phyloP scores from a whole-genome alignment of 768 basidiomycete species.

The Pleurotus tuber-regium region DNA sequence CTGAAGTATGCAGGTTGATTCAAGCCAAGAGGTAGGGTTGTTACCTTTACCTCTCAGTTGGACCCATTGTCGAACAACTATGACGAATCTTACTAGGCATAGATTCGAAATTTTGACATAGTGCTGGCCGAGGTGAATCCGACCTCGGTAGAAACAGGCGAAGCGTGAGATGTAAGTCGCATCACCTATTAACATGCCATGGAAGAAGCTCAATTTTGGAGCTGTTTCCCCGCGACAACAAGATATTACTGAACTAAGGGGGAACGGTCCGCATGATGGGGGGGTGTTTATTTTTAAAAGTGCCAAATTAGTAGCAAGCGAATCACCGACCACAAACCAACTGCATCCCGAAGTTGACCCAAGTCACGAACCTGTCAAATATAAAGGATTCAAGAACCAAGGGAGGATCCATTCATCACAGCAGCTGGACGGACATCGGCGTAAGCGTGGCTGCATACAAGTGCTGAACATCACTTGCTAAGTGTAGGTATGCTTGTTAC shows the following conservation, averaged over 20 bases:
- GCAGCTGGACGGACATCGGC: too few relatives aligned
- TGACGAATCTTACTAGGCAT: too few relatives aligned
- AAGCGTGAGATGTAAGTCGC: slow-evolving; percentile 1
- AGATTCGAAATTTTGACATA: background rate
- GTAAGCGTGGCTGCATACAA: too few relatives aligned
- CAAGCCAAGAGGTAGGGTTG: too few relatives aligned
- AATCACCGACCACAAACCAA: slow-evolving; percentile 4
- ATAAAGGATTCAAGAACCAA: background rate
- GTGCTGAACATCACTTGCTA: too few relatives aligned
- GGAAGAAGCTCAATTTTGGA: slow-evolving; percentile 2
- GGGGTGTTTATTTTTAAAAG: too few relatives aligned
- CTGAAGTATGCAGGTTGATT: too few relatives aligned
- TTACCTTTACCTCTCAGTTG: too few relatives aligned
- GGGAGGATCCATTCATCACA: background rate
- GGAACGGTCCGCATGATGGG: too few relatives aligned
- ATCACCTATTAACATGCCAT: too few relatives aligned
- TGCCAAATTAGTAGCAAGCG: background rate
- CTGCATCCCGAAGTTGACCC: slow-evolving; percentile 5
- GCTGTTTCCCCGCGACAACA: background rate
- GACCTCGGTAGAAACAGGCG: slow-evolving; percentile 8
- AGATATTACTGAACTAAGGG: background rate
- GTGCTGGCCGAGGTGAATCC: slow-evolving; percentile 6
- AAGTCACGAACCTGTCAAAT: background rate
- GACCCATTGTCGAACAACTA: too few relatives aligned
- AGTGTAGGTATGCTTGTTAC: too few relatives aligned